Conservation (phyloP, 495 filamentous ascomycete species). For the Neurospora sp. region DNA sequence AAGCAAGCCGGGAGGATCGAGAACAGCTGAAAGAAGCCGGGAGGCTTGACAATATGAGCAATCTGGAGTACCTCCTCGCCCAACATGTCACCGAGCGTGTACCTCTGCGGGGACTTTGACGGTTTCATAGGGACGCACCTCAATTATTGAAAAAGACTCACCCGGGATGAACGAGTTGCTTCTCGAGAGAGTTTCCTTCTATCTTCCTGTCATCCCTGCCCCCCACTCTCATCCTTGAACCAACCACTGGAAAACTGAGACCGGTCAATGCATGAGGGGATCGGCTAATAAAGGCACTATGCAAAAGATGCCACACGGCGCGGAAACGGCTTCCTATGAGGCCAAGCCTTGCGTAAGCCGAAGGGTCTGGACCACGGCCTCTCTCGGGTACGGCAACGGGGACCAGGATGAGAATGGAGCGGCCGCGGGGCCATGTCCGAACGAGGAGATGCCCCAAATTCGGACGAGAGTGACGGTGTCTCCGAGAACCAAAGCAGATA, state of each 20-base stretch:
- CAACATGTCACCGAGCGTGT: not conserved
- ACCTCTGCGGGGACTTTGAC: not conserved
- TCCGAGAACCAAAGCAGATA: not conserved
- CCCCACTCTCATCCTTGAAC: not conserved
- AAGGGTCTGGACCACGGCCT: not conserved
- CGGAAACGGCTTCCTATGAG: not conserved
- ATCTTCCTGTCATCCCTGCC: not conserved
- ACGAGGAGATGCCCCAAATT: conserved; percentile 6
- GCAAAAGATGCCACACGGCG: conserved; percentile 9
- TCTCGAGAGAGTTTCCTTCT: not conserved
- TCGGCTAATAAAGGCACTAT: conserved; percentile 12
- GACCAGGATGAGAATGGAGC: conserved; percentile 4
- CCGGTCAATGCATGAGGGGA: conserved; percentile 19
- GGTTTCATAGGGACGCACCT: not conserved
- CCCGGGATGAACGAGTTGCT: not conserved
- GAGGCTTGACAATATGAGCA: not conserved
- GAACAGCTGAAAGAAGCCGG: not conserved
- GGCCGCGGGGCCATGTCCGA: conserved; percentile 16
- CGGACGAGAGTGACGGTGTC: not conserved
- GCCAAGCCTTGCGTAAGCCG: conserved; percentile 2
- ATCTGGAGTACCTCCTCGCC: not conserved
- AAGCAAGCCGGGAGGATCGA: not conserved
- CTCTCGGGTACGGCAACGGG: not conserved
- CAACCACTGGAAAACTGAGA: conserved; percentile 13
- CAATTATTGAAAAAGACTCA: not conserved